A percentile compares a stretch with the other conserved stretches of the same genome.
Conservation (phyloP, 2,329 filamentous ascomycete species). For the Diplodia seriata region DNA sequence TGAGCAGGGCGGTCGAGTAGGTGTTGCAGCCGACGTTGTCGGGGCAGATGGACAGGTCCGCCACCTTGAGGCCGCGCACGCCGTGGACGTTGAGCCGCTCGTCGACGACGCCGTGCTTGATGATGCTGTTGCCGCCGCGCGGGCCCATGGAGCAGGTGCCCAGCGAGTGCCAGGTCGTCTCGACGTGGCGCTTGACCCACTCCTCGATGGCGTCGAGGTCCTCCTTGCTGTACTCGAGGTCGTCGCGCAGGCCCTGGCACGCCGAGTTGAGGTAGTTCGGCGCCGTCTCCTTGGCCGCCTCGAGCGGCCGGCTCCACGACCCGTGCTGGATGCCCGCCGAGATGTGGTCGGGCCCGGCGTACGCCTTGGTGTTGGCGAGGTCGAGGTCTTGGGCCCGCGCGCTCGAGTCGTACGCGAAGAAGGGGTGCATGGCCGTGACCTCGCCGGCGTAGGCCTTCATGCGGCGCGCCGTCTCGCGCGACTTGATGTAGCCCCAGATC, state of each 20-base stretch:
- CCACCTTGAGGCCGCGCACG: constrained; percentile 78
- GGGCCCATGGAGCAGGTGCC: constrained; percentile 80
- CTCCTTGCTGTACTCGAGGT: constrained; percentile 69
- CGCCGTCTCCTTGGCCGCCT: constrained; percentile 60
- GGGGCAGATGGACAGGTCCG: constrained; percentile 77
- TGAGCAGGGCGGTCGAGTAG: constrained; percentile 73
- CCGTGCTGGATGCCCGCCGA: constrained; percentile 74
- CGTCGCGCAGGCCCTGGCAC: constrained; percentile 64
- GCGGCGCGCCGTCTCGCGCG: constrained; percentile 76
- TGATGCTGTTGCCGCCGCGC: constrained; percentile 76
- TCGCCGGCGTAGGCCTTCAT: constrained; percentile 82
- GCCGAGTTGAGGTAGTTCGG: constrained; percentile 68
- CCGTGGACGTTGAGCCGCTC: constrained; percentile 80
- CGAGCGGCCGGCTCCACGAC: constrained; percentile 69
- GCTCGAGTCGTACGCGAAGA: constrained; percentile 73
- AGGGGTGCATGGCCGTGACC: constrained; percentile 68
- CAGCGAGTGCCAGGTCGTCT: constrained; percentile 75
- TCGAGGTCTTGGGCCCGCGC: constrained; percentile 77
- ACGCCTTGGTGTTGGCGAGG: constrained; percentile 74
- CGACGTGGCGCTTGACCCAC: constrained; percentile 67
- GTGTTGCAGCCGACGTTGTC: constrained; percentile 73
- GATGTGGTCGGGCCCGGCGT: constrained; percentile 75
- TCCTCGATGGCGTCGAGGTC: constrained; percentile 73
- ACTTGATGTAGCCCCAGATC: constrained; percentile 85
- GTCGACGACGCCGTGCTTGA: constrained; percentile 79